A percentile compares a stretch with the other conserved stretches of the same genome.
These are phyloP conservation scores for Juglanconis oblonga DNA, from an alignment of 2,329 filamentous ascomycete genomes.

Conservation along the genomic window DNA sequence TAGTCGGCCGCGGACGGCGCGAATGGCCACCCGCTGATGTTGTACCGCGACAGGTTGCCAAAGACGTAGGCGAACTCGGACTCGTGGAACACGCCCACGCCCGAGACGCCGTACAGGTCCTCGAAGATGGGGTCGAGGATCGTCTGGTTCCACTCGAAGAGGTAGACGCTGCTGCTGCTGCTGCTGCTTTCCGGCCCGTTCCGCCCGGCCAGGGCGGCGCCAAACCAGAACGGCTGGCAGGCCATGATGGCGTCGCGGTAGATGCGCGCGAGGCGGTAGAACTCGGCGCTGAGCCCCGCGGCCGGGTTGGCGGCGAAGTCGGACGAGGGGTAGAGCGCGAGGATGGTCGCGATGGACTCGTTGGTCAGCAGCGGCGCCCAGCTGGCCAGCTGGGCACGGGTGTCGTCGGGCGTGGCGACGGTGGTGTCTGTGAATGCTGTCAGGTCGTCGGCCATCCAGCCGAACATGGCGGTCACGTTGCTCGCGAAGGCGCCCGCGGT, in stretches of 20 bases:
- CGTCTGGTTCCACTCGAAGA: constrained; percentile 54
- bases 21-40: constrained; percentile 33
- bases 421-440: constrained; percentile 38
- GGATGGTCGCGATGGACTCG: constrained; percentile 35
- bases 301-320: constrained; percentile 40
- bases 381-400: constrained; percentile 33
- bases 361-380: constrained; percentile 37
- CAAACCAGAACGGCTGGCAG: constrained; percentile 45
- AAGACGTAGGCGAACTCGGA: constrained; percentile 53
- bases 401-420: constrained; percentile 38
- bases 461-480: constrained; percentile 38
- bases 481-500: constrained; percentile 35
- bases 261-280: constrained; percentile 46
- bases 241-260: constrained; percentile 51
- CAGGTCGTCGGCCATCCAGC: constrained; percentile 44
- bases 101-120: constrained; percentile 29
- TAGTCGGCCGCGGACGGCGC: constrained; percentile 37
- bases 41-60: constrained; percentile 43
- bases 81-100: constrained; percentile 47
- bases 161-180: constrained; percentile 37
- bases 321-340: constrained; percentile 46
- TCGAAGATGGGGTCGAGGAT: constrained; percentile 43
- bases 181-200: constrained; percentile 10
- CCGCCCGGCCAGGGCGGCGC: constrained; percentile 30
- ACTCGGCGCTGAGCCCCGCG: constrained; percentile 42